A percentile compares a stretch with the other conserved stretches of the same genome.
Evolutionary conservation across 2,329 filamentous ascomycete genomes (phyloP).

Genomic region (Escovopsis weberi): DNA sequence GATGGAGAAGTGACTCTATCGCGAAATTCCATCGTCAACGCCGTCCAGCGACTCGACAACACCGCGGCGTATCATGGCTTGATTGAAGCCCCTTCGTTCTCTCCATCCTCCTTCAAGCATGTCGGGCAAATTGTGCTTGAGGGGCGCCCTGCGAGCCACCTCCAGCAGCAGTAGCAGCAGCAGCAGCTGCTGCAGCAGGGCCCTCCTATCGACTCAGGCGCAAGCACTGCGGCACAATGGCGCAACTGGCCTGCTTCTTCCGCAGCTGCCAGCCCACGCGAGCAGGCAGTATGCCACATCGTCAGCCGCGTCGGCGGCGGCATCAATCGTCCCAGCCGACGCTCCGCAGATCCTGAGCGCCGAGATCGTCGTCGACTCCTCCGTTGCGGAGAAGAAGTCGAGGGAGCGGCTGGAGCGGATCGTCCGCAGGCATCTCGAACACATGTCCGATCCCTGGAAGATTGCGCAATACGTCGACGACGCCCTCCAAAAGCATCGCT

Average conservation of each 20-base stretch:
- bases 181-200: no score
- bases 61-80: no score
- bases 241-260: constrained; percentile 3
- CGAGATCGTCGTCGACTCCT: constrained; percentile 6
- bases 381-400: constrained; percentile 8
- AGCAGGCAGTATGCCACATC: constrained; percentile 8
- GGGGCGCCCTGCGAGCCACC: constrained; percentile 11
- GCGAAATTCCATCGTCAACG: no score
- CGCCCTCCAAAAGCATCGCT: constrained; percentile 42
- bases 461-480: constrained; percentile 53
- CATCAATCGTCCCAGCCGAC: constrained; percentile 7
- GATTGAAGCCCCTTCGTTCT: no score
- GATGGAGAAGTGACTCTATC: no score
- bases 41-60: no score
- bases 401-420: constrained; percentile 20
- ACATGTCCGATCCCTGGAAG: constrained; percentile 55
- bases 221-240: background rate
- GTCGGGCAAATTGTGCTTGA: constrained; percentile 11
- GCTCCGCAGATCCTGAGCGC: constrained; percentile 11
- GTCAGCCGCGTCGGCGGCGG: constrained; percentile 1
- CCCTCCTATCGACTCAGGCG: no score
- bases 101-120: background rate
- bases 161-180: background rate
- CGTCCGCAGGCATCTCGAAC: constrained; percentile 42
- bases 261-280: constrained; percentile 4